Base-by-base conservation (phyloP, 129 eudicot species). In the Oenanthe sinensis region DNA sequence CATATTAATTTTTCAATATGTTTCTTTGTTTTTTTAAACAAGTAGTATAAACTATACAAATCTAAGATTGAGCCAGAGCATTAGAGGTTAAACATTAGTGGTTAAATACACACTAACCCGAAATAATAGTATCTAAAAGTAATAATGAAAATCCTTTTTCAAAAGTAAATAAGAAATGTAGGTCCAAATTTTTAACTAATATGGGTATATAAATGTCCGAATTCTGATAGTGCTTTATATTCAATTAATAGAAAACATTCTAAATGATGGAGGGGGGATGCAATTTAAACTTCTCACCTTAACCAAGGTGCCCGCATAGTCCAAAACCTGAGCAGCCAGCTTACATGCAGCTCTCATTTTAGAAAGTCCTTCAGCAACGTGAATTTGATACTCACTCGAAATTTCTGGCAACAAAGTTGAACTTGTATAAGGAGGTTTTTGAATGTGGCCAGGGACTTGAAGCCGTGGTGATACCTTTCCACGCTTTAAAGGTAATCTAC, bases 371-470 rank as follows among this genome's bases (percentile, higher is more conserved):
- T 96, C 99, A 76, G 91, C 86, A 84, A 89, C 96, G 47, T 89
- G 99, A 76, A 90, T 85, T 82, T 96, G 97, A 83, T 63, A 83
- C 70, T 96, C 93, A 3, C 74, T 89, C 10, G 97, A 81, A 76
- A 96, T 88, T 74, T 96, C 97, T 74, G 99, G 99, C 79, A 96
- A 84, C 79, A 75, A 40, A 75, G 72, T 84, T 55, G 94, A 58
- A 80, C 91, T 83, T 43, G 87, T 91, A 81, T 96, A 96, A 75
- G 99, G 97, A 79, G 99, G 99, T 86, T 81, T 92, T 74, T 19
- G 93, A 78, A 96, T 96, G 84, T 96, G 87, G 86, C 86, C 95
- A 54, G 99, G 99, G 83, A 96, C 99, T 67, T 89, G 93, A 86
- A 92, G 99, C 79, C 85, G 84, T 43, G 87, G 93, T 19, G 97